Conservation (phyloP, 192 early-diverging fungal genomes). For the Coemansia sp. region DNA sequence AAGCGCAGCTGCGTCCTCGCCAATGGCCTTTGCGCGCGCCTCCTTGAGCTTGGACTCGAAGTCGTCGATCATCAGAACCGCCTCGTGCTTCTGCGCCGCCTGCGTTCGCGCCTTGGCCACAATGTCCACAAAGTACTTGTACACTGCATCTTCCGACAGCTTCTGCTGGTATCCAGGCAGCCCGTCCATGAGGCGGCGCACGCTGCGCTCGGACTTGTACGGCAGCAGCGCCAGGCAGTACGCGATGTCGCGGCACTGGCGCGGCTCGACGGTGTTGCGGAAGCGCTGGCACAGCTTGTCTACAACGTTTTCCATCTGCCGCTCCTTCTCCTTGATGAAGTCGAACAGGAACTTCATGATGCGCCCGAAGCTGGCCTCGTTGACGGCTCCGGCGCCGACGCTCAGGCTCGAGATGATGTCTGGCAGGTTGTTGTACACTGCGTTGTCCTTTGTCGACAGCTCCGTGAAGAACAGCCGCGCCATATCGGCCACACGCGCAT, state of each 20-base stretch:
- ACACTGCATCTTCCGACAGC: conserved; percentile 78
- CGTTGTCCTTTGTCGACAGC: conserved; percentile 93
- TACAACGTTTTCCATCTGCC: conserved; percentile 90
- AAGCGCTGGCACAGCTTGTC: conserved; percentile 97
- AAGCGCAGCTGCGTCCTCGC: conserved; percentile 52
- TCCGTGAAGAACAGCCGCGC: conserved; percentile 96
- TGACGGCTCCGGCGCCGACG: conserved; percentile 61
- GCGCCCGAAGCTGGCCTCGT: conserved; percentile 79
- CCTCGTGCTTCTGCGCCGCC: conserved; percentile 67
- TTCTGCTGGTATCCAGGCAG: conserved; percentile 90
- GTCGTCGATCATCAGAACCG: conserved; percentile 81
- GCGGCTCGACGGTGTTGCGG: conserved; percentile 67
- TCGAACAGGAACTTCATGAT: conserved; percentile 97
- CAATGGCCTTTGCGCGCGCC: conserved; percentile 64
- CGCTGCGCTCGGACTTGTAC: conserved; percentile 82
- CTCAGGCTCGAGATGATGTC: conserved; percentile 97
- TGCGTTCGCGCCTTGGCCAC: conserved; percentile 67
- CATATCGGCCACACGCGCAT: conserved; percentile 86
- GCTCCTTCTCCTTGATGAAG: conserved; percentile 90
- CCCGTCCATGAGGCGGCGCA: conserved; percentile 81
- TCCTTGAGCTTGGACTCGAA: conserved; percentile 79
- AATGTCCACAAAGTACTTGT: conserved; percentile 86
- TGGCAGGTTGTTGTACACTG: conserved; percentile 98
- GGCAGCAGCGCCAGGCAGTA: conserved; percentile 89
- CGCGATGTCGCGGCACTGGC: conserved; percentile 89